Evolutionary conservation across 176 grass and related monocot genomes (phyloP).

Genomic region (Neostapfia colusana): DNA sequence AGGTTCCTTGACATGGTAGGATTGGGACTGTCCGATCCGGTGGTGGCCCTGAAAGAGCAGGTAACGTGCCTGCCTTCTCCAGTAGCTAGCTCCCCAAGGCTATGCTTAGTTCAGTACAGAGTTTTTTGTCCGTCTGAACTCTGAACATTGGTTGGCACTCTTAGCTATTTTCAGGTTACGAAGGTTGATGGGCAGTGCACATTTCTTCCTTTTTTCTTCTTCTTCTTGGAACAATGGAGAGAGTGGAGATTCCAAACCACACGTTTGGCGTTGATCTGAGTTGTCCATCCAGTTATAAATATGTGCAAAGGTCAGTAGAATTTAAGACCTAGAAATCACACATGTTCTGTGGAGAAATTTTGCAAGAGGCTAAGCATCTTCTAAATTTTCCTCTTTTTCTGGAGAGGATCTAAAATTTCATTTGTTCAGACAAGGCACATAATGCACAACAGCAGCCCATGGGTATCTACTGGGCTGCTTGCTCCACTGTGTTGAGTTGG

Average conservation of each 20-base stretch:
- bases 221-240: too few relatives aligned
- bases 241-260: too few relatives aligned
- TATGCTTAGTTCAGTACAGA: neutral
- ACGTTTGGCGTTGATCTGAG: neutral
- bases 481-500: neutral
- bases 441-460: neutral
- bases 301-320: too few relatives aligned
- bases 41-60: slow-evolving; percentile 25
- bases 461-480: neutral
- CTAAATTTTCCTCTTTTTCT: neutral
- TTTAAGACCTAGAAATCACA: neutral
- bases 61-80: neutral
- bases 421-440: neutral
- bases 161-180: neutral
- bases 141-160: neutral
- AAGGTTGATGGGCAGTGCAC: too few relatives aligned
- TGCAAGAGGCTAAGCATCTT: neutral
- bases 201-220: too few relatives aligned
- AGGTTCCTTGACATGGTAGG: slow-evolving; percentile 14
- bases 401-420: neutral
- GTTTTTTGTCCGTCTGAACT: neutral
- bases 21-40: slow-evolving; percentile 8
- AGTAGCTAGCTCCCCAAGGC: neutral
- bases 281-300: neutral
- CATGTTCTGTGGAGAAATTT: neutral